A percentile compares a stretch with the other conserved stretches of the same genome.
These are phyloP conservation scores for Kodamaea restingae DNA, from an alignment of 805 yeast species.

Conservation along the genomic window DNA sequence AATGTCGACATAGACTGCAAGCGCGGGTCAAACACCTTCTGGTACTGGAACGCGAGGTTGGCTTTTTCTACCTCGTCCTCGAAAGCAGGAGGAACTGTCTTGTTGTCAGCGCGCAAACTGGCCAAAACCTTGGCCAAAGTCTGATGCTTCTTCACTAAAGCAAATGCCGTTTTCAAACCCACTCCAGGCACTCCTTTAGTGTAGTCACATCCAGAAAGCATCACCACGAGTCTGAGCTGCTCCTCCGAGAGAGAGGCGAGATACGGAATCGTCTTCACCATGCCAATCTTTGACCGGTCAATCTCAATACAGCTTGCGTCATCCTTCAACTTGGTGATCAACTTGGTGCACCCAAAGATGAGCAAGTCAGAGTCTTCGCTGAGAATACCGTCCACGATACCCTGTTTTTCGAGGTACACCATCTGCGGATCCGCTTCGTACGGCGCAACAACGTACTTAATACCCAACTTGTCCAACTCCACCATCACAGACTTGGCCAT, in stretches of 20 bases:
- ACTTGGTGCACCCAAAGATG: slow-evolving; percentile 73
- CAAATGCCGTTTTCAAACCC: slow-evolving; percentile 75
- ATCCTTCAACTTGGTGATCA: slow-evolving; percentile 81
- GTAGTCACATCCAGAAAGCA: slow-evolving; percentile 95
- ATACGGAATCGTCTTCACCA: slow-evolving; percentile 45
- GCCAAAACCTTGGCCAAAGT: slow-evolving; percentile 54
- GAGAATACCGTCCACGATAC: slow-evolving; percentile 76
- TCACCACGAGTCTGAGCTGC: slow-evolving; percentile 72
- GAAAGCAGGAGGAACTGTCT: slow-evolving; percentile 55
- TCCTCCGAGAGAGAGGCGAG: slow-evolving; percentile 48
- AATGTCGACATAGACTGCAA: slow-evolving; percentile 49
- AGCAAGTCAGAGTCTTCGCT: slow-evolving; percentile 94
- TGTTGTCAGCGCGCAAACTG: slow-evolving; percentile 59
- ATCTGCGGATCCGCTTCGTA: slow-evolving; percentile 98
- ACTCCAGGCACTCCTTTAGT: slow-evolving; percentile 79
- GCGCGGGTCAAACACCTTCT: slow-evolving; percentile 77
- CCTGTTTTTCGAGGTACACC: slow-evolving; percentile 77
- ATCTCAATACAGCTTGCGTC: slow-evolving; percentile 72
- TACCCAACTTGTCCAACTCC: slow-evolving; percentile 51
- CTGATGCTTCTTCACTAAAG: slow-evolving; percentile 47
- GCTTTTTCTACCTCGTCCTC: slow-evolving; percentile 62
- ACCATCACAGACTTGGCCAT: slow-evolving; percentile 88
- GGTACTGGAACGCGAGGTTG: slow-evolving; percentile 73
- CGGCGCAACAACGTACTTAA: slow-evolving; percentile 88
- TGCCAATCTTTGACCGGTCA: slow-evolving; percentile 48